Base-by-base conservation (phyloP, 257 asterid species). In the Coffea canephora region DNA sequence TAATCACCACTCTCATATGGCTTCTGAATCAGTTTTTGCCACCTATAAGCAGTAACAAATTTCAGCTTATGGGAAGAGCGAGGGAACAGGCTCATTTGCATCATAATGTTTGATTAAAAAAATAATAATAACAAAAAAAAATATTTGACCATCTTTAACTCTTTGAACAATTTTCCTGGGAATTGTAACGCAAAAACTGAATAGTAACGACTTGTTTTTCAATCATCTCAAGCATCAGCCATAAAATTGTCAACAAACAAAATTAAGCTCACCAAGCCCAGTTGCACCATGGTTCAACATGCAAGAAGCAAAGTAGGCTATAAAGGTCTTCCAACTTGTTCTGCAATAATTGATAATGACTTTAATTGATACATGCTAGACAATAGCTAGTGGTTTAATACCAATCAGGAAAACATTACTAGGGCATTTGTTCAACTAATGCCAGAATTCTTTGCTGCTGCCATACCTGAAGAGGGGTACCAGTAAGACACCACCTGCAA, bases 201-300 rank as follows among this genome's bases (percentile, higher is more conserved):
- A 48, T 48, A 19, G 15, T 67, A 70, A 25, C 27, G n/a, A 0
- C 46, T 39, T 14, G 4, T 41, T 1, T 61, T 34, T 23, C 31
- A 31, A 61, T 61, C 31, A 3, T 61, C 23, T 0, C 31, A n/a
- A 6, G 34, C 31, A 61, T 21, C 34, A 61, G 21, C 50, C 73
- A 4, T 69, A 15, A 15, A 15, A 39, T 39, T 0, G 2, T 39
- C 43, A n/a, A n/a, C 2, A 2, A 39, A 39, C 3, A 4, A 15
- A 36, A 8, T 41, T 6, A 55, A 73, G 59, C 91, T 61, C 90
- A 93, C 98, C 98, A 93, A 10, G 93, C 92, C 98, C 98, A 93
- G 81, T 93, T 93, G 90, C 97, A 93, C 98, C 98, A 93, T 25
- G 98, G 97, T 82, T 93, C 98, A 10, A 93, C 97, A 25, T 84